These are phyloP conservation scores for Geotrichum aggregatum DNA, from an alignment of 1,139 yeast species.

Conservation along the genomic window DNA sequence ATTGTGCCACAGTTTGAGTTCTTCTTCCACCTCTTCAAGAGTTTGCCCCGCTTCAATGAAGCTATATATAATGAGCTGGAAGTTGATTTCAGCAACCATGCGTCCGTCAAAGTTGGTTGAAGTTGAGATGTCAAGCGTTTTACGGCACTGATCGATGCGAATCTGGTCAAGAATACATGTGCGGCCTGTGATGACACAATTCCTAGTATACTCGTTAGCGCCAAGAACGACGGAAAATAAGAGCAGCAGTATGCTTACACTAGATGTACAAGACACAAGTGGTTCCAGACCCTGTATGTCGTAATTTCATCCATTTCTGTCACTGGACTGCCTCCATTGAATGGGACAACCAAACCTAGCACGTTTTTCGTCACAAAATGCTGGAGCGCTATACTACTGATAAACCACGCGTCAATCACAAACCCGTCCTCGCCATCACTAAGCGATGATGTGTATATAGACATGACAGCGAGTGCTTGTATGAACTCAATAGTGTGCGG, in stretches of 20 bases:
- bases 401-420: conserved; percentile 57
- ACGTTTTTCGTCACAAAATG: conserved; percentile 51
- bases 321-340: conserved; percentile 36
- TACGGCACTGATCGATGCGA: conserved; percentile 58
- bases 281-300: conserved; percentile 64
- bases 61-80: conserved; percentile 59
- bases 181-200: conserved; percentile 67
- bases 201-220: conserved; percentile 25
- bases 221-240: neutral
- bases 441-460: conserved; percentile 58
- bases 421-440: conserved; percentile 50
- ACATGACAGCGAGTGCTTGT: conserved; percentile 59
- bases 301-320: conserved; percentile 51
- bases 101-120: conserved; percentile 81
- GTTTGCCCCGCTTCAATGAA: conserved; percentile 48
- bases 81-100: conserved; percentile 73
- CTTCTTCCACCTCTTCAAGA: conserved; percentile 37
- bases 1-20: conserved; percentile 56
- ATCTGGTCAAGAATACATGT: conserved; percentile 69
- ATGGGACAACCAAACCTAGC: conserved; percentile 38
- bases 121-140: conserved; percentile 56
- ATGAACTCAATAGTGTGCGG: conserved; percentile 54
- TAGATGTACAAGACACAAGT: conserved; percentile 64
- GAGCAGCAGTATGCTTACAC: conserved; percentile 31
- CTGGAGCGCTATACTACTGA: conserved; percentile 56